These are phyloP conservation scores for Neofusicoccum umdonicola DNA, from an alignment of 2,329 filamentous ascomycete genomes.

Conservation along the genomic window DNA sequence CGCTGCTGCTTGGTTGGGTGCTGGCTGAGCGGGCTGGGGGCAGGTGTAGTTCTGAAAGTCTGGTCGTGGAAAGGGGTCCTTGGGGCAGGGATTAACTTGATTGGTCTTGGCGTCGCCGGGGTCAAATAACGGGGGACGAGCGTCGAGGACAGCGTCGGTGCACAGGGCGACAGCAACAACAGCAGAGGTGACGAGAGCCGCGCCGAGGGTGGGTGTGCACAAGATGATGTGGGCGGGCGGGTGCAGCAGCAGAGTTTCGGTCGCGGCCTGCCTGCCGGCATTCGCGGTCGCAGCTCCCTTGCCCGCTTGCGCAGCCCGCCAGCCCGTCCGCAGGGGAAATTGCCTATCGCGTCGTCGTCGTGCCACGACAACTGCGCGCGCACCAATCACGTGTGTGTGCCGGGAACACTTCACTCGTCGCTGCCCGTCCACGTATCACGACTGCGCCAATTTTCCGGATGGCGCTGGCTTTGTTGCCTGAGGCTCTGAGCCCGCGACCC, in stretches of 20 bases:
- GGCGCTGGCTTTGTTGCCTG: background rate
- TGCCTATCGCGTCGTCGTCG: conserved; percentile 8
- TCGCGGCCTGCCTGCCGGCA: conserved; percentile 7
- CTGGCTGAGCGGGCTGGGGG: conserved; percentile 14
- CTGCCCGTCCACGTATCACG: conserved; percentile 9
- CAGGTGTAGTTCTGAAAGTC: conserved; percentile 17
- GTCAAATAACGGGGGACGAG: conserved; percentile 17
- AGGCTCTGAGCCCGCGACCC: background rate
- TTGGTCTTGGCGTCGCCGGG: conserved; percentile 17
- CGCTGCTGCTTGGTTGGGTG: conserved; percentile 16
- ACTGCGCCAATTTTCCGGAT: background rate
- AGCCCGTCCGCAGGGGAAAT: conserved; percentile 14
- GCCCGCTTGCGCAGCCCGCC: conserved; percentile 1
- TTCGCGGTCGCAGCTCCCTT: conserved; percentile 7
- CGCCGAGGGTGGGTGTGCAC: background rate
- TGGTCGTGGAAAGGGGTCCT: conserved; percentile 18
- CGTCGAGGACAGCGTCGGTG: conserved; percentile 13
- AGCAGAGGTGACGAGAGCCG: conserved; percentile 4
- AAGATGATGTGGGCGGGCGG: background rate
- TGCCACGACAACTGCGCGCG: conserved; percentile 13
- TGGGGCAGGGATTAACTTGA: conserved; percentile 19
- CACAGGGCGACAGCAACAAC: background rate
- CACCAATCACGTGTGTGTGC: conserved; percentile 14
- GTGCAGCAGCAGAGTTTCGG: conserved; percentile 2
- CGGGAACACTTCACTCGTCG: background rate